Percentiles rank a stretch among this genome's conserved stretches.
Conservation (phyloP, 2,329 filamentous ascomycete genomes). For the Penicillium brevicompactum region DNA sequence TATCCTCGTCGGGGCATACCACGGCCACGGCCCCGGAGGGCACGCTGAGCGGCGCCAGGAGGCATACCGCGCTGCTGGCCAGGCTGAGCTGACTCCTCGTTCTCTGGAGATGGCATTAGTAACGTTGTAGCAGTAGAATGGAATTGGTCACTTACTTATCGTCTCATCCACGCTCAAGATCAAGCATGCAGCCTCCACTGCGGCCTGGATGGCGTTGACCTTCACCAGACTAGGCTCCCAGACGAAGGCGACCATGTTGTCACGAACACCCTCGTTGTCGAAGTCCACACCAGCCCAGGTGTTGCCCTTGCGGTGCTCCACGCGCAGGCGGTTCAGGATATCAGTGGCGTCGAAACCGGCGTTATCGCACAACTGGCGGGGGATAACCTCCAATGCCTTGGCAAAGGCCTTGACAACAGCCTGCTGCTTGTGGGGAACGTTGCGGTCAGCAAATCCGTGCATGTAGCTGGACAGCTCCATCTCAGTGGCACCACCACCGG, state of each 20-base stretch:
- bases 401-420: constrained; percentile 97
- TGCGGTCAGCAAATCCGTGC: constrained; percentile 88
- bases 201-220: constrained; percentile 94
- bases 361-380: constrained; percentile 96
- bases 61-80: constrained; percentile 76
- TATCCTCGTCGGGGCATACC: constrained; percentile 69
- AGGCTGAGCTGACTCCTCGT: constrained; percentile 86
- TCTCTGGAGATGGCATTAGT: constrained; percentile 53
- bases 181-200: constrained; percentile 91
- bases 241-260: constrained; percentile 95
- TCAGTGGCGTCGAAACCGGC: constrained; percentile 98
- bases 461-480: constrained; percentile 97
- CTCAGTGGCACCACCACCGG: constrained; percentile 89
- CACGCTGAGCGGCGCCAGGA: constrained; percentile 83
- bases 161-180: constrained; percentile 98
- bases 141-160: constrained; percentile 63
- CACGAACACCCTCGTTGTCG: constrained; percentile 81
- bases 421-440: constrained; percentile 93
- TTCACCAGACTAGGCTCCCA: constrained; percentile 98
- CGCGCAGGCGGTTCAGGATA: constrained; percentile 92
- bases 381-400: constrained; percentile 95
- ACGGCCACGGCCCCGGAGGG: constrained; percentile 79
- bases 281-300: constrained; percentile 98
- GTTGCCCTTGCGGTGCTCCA: constrained; percentile 92
- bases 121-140: not conserved